Conservation (phyloP, 306 rosid species). For the Cucumis hystrix region DNA sequence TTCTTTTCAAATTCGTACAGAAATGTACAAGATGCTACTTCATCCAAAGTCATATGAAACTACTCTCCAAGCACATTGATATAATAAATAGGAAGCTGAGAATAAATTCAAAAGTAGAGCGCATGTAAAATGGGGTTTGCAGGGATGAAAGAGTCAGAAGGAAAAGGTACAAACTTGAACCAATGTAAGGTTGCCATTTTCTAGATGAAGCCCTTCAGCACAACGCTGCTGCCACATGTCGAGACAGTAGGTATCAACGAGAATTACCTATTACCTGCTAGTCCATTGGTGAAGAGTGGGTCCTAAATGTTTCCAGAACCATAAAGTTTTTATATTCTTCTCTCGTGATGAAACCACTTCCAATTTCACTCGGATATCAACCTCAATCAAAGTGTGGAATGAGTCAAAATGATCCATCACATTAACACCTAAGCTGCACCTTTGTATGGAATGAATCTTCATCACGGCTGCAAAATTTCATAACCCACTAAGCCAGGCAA, state of each 20-base stretch:
- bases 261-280: neutral
- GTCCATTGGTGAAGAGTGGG: neutral
- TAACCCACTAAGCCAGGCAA: neutral
- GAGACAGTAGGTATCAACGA: neutral
- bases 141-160: neutral
- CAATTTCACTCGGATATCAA: neutral
- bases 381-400: too few relatives aligned
- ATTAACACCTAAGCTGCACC: too few relatives aligned
- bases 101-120: neutral
- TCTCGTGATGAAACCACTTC: neutral
- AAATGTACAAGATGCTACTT: neutral
- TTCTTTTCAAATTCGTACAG: neutral
- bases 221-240: neutral
- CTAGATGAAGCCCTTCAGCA: neutral
- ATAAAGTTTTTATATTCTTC: neutral
- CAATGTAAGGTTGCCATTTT: neutral
- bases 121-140: neutral
- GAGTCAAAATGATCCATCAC: too few relatives aligned
- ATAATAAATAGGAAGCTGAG: neutral
- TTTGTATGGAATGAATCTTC: too few relatives aligned
- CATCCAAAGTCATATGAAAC: neutral
- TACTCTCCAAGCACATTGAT: neutral
- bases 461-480: neutral
- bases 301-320: neutral
- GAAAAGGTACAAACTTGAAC: neutral